Percentiles rank a stretch among this genome's conserved stretches.
These are phyloP conservation scores for Cryptosporidium viatorum DNA, from an alignment of 169 alveolate species.

Conservation along the genomic window DNA sequence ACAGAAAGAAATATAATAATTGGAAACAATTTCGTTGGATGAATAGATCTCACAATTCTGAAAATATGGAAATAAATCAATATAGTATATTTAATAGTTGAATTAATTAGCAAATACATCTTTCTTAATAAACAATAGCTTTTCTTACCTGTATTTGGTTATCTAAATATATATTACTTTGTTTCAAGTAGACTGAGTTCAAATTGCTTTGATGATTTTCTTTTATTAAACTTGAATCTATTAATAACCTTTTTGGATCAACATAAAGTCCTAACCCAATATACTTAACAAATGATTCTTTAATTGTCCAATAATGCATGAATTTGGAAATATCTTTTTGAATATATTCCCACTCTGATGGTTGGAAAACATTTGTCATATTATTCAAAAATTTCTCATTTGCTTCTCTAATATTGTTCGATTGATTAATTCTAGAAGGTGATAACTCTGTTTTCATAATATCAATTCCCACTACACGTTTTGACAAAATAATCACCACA, in stretches of 20 bases:
- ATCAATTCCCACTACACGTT: constrained; percentile 56
- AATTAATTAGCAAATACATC: not conserved
- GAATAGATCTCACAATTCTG: constrained; percentile 33
- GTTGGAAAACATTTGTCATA: constrained; percentile 25
- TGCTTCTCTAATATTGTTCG: not conserved
- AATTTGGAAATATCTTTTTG: constrained; percentile 39
- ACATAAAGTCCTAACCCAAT: constrained; percentile 65
- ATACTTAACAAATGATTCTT: constrained; percentile 72
- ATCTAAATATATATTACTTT: constrained; percentile 18
- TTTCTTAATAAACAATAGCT: not conserved
- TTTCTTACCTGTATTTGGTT: constrained; percentile 43
- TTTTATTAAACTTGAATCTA: not conserved
- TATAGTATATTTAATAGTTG: not conserved
- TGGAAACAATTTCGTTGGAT: constrained; percentile 2
- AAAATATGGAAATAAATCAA: not conserved
- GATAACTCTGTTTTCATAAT: constrained; percentile 53
- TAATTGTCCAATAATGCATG: constrained; percentile 75
- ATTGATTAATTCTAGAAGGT: not conserved
- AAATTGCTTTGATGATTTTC: not conserved
- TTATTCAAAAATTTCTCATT: constrained; percentile 18
- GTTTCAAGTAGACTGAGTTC: not conserved
- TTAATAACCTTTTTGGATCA: constrained; percentile 58
- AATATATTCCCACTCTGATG: constrained; percentile 59
- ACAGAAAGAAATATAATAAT: constrained; percentile 49
- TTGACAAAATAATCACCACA: constrained; percentile 48